These are phyloP conservation scores for Ophiostoma ulmi DNA, from an alignment of 2,329 filamentous ascomycete genomes.

Conservation along the genomic window DNA sequence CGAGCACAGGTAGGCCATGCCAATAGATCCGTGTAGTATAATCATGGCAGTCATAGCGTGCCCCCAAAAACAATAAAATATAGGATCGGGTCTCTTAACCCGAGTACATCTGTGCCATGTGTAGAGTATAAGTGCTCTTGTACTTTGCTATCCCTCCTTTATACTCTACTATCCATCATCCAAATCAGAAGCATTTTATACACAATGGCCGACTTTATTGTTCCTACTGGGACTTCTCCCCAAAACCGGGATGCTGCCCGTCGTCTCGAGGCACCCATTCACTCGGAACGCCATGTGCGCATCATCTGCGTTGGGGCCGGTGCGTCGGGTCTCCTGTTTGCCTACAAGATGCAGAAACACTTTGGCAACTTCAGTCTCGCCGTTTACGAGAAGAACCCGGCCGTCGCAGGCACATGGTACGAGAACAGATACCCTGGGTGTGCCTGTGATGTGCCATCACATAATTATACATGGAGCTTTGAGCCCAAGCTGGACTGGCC, in stretches of 20 bases:
- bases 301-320: conserved; percentile 45
- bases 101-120: not conserved
- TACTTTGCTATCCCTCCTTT: not conserved
- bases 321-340: conserved; percentile 43
- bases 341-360: conserved; percentile 42
- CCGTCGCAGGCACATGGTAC: conserved; percentile 47
- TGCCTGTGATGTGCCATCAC: conserved; percentile 47
- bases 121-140: not conserved
- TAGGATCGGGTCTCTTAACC: not conserved
- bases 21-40: not conserved
- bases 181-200: not conserved
- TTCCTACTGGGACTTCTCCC: conserved; percentile 13
- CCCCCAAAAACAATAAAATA: no score
- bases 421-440: conserved; percentile 47
- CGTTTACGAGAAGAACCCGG: conserved; percentile 46
- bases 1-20: no score
- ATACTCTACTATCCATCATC: not conserved
- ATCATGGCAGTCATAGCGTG: no score
- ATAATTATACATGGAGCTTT: conserved; percentile 42
- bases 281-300: conserved; percentile 28
- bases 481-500: conserved; percentile 33
- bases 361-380: conserved; percentile 37
- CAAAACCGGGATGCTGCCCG: conserved; percentile 19
- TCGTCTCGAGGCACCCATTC: conserved; percentile 26
- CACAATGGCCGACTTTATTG: conserved; percentile 21